Base-by-base conservation (phyloP, 1,284 basidiomycete species). In the Omphalotus olearius region DNA sequence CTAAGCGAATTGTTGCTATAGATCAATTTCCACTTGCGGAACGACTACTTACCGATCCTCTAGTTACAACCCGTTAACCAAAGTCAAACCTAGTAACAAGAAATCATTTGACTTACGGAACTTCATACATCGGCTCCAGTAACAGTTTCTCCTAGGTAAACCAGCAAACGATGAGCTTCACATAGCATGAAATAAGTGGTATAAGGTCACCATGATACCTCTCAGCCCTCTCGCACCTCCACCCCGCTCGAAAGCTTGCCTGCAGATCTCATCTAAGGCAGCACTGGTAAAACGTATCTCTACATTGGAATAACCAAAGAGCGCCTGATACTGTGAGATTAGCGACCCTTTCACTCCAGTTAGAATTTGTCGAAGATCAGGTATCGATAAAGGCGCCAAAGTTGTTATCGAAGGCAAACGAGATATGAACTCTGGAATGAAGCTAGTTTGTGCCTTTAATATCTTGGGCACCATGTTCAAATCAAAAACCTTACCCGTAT, bases 371-470 rank as follows among this genome's bases (percentile, higher is more conserved):
- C 93, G 80, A 7, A 98, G 76, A 64, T 98, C 95, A 36, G 77
- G 49, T 62, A 75, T 62, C 70, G 82, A 65, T 66, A 98, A 76
- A 3, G 91, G 85, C 13, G 86, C 71, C 9, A 98, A 78, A 0
- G 91, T 84, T 1, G 93, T 92, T 37, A 94, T 76, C 30, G 92
- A 88, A 3, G 95, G 95, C 16, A 97, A 69, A 28, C 95, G 88
- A 18, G 91, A 93, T 38, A 96, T 79, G 63, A 98, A 97, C 69
- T 97, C 95, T 7, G 95, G 95, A 53, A 98, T 98, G 57, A 97
- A 88, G 0, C 87, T 88, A 50, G 28, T 13, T 26, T 18, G 4
- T 16, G 10, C n/a, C 2, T 35, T 13, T 45, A 14, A 47, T 45
- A 25, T 23, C 17, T 50, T 16, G n/a, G 10, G 4, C n/a, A n/a